Evolutionary conservation across 805 yeast species (phyloP).

Genomic region (Schizosaccharomyces octosporus): DNA sequence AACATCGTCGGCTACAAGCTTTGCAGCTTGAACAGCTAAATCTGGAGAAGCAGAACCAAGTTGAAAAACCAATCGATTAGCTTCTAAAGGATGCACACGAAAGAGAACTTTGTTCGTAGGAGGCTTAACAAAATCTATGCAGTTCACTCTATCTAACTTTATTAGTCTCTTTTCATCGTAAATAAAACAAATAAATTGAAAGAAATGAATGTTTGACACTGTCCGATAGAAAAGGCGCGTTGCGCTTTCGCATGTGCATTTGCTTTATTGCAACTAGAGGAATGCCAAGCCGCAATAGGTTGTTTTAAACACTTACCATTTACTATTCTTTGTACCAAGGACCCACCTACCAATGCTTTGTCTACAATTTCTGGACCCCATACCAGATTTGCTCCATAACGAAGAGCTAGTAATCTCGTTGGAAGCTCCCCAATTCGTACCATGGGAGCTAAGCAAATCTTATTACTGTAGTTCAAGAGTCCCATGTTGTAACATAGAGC

Average conservation of each 20-base stretch:
- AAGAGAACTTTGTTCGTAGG: slow-evolving; percentile 27
- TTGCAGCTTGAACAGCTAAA: slow-evolving; percentile 72
- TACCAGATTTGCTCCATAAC: slow-evolving; percentile 77
- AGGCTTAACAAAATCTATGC: slow-evolving; percentile 14
- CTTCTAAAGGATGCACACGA: slow-evolving; percentile 48
- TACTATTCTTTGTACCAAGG: slow-evolving; percentile 25
- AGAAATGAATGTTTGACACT: not conserved
- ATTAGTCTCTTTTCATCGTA: not conserved
- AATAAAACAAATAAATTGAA: not conserved
- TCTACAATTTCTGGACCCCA: slow-evolving; percentile 94
- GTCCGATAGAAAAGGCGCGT: too few relatives aligned
- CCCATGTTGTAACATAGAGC: not conserved
- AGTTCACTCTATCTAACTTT: slow-evolving; percentile 3
- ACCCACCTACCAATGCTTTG: slow-evolving; percentile 35
- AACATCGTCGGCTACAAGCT: slow-evolving; percentile 58
- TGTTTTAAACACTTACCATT: slow-evolving; percentile 22
- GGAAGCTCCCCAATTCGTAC: slow-evolving; percentile 91
- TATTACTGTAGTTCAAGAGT: not conserved
- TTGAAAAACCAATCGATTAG: slow-evolving; percentile 56
- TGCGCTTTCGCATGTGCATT: too few relatives aligned
- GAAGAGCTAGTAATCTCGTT: slow-evolving; percentile 51
- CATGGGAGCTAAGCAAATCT: slow-evolving; percentile 4
- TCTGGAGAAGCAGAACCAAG: slow-evolving; percentile 70
- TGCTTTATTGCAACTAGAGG: not conserved
- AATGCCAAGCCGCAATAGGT: not conserved